These are phyloP conservation scores for Echria macrotheca DNA, from an alignment of 495 filamentous ascomycete species.

Conservation along the genomic window DNA sequence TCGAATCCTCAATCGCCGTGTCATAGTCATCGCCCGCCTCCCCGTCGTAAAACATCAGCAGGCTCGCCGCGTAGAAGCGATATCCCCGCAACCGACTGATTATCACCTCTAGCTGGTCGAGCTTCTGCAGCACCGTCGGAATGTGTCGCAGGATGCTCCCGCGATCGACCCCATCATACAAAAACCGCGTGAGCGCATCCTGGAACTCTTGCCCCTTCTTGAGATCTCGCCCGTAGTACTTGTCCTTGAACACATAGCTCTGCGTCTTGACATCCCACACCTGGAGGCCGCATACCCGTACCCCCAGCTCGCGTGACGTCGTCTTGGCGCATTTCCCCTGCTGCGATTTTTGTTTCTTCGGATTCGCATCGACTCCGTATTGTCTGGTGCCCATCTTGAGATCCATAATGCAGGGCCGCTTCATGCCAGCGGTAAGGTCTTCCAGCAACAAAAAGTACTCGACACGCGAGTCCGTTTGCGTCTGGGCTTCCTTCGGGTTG, in stretches of 20 bases:
- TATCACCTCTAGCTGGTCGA: conserved; percentile 74
- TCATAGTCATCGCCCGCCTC: conserved; percentile 48
- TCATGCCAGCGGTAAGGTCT: conserved; percentile 95
- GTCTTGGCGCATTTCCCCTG: conserved; percentile 86
- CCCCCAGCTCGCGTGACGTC: conserved; percentile 85
- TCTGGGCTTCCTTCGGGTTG: conserved; percentile 79
- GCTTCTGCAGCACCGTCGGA: conserved; percentile 76
- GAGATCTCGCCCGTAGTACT: conserved; percentile 89
- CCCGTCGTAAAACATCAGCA: conserved; percentile 92
- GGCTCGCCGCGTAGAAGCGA: conserved; percentile 91
- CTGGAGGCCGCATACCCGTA: conserved; percentile 92
- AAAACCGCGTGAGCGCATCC: conserved; percentile 77
- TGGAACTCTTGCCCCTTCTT: conserved; percentile 90
- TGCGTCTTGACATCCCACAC: conserved; percentile 85
- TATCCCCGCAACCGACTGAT: conserved; percentile 75
- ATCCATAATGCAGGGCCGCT: conserved; percentile 90
- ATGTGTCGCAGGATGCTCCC: conserved; percentile 76
- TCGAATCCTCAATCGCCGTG: conserved; percentile 42
- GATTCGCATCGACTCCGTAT: conserved; percentile 87
- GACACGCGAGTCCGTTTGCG: conserved; percentile 56
- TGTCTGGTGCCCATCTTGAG: conserved; percentile 99
- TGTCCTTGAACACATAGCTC: conserved; percentile 86
- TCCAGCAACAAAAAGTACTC: conserved; percentile 95
- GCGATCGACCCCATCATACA: conserved; percentile 84
- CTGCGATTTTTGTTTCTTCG: conserved; percentile 91